A percentile compares a stretch with the other conserved stretches of the same genome.
Evolutionary conservation across 2,329 filamentous ascomycete species (phyloP).

Genomic region (Pezicula neosporulosa): DNA sequence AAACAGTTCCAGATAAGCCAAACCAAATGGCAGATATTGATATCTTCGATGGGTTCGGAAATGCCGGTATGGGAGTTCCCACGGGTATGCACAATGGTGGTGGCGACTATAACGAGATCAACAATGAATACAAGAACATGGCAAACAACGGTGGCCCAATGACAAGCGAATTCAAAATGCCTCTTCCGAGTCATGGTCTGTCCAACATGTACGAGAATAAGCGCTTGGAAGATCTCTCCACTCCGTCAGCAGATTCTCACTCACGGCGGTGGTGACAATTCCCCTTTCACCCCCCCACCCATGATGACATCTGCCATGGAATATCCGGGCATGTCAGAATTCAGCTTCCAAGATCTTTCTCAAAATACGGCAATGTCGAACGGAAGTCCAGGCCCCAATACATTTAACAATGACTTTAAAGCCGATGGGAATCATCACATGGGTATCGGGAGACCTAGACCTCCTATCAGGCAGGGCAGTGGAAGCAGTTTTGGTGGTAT

Average conservation of each 20-base stretch:
- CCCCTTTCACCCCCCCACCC: not conserved
- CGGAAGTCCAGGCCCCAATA: constrained; percentile 1
- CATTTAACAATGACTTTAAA: constrained; percentile 3
- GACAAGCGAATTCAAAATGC: constrained; percentile 1
- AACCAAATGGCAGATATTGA: constrained; percentile 42
- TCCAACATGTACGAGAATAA: constrained; percentile 1
- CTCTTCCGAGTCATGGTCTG: not conserved
- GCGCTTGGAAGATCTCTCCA: not conserved
- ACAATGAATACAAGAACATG: constrained; percentile 26
- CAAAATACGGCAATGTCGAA: not conserved
- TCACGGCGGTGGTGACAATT: not conserved
- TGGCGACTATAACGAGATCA: constrained; percentile 21
- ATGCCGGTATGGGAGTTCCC: constrained; percentile 49
- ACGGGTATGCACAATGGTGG: constrained; percentile 19
- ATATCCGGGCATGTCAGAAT: constrained; percentile 1
- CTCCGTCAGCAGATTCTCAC: not conserved
- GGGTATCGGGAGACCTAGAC: constrained; percentile 11
- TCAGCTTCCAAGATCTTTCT: not conserved
- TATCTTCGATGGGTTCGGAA: constrained; percentile 65
- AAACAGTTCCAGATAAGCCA: constrained; percentile 52
- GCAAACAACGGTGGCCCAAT: constrained; percentile 17
- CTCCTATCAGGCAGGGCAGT: constrained; percentile 20
- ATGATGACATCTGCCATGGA: constrained; percentile 2
- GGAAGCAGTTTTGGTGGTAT: constrained; percentile 13
- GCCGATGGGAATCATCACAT: constrained; percentile 6